A percentile compares a stretch with the other conserved stretches of the same genome.
These are phyloP conservation scores for Thalassiosira profunda DNA, from an alignment of 108 stramenopile genomes.

Conservation along the genomic window DNA sequence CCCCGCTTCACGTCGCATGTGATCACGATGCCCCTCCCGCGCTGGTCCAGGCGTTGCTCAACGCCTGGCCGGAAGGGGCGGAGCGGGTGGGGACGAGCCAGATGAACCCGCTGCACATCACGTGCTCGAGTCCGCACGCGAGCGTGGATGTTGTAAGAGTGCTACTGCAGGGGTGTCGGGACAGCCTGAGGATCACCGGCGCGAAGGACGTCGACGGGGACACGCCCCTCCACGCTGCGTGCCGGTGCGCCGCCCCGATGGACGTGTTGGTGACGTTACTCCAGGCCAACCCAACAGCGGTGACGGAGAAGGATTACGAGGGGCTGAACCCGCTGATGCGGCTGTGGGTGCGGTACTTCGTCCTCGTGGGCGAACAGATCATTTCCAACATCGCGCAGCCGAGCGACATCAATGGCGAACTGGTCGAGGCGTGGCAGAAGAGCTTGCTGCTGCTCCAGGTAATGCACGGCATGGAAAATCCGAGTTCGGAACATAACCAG, in stretches of 20 bases:
- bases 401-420: conserved; percentile 55
- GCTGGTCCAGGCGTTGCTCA: conserved; percentile 54
- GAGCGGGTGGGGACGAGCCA: conserved; percentile 59
- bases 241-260: conserved; percentile 70
- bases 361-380: conserved; percentile 61
- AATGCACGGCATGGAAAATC: conserved; percentile 14
- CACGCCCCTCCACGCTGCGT: conserved; percentile 72
- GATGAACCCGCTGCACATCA: conserved; percentile 76
- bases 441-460: conserved; percentile 56
- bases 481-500: neutral
- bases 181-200: conserved; percentile 36
- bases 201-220: conserved; percentile 73
- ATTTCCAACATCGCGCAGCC: conserved; percentile 47
- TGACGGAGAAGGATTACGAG: conserved; percentile 62
- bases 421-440: conserved; percentile 66
- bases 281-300: conserved; percentile 52
- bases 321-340: conserved; percentile 65
- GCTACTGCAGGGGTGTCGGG: conserved; percentile 41
- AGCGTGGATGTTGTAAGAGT: conserved; percentile 59
- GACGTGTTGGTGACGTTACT: conserved; percentile 55
- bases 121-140: conserved; percentile 64
- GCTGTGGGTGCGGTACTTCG: conserved; percentile 70
- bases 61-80: conserved; percentile 63
- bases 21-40: conserved; percentile 69
- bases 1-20: conserved; percentile 66